Base-by-base conservation (phyloP, 2,329 filamentous ascomycete genomes). In the Aspergillus pseudoglaucus region DNA sequence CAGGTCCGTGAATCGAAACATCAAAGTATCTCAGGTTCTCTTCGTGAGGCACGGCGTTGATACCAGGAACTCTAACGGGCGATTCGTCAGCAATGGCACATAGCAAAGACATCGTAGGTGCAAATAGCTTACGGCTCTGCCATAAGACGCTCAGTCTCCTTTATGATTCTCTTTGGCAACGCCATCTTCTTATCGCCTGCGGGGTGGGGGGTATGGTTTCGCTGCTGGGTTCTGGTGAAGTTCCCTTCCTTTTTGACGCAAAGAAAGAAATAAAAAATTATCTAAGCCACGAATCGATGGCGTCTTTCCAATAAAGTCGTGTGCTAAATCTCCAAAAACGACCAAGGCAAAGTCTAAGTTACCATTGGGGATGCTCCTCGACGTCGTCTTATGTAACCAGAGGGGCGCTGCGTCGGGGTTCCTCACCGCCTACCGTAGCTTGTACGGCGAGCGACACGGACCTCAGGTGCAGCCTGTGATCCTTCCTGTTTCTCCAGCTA, bases 11-110 rank as follows among this genome's bases (percentile, higher is more conserved):
- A 65, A 98, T 96, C 62, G 88, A 89, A 58, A 98, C 94, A 68
- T 98, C 94, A 63, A 98, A 98, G 73, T 98, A 98, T 59, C 93
- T 83, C 49, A 97, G 81, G 72, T 98, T 98, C 62, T 98, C 93
- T 62, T 96, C 90, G 69, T 97, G 93, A 43, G 94, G 94, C 45
- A 94, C 78, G 44, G 93, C 93, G 63, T 88, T 95, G 73, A 98
- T 98, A 52, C 93, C 93, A 25, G 91, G 90, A 27, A 98, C 93
- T 55, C 90, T 96, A 63, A 50, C 52, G 42, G 14, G 17, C 43
- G 15, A 44, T 48, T 42, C 20, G 47, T 43, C 47, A 52, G 46
- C 30, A 44, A 47, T 54, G 10, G 42, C 17, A 30, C 12, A 46
- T 43, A n/a, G 5, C 33, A 37, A 43, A 42, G 14, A 15, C 35